A percentile compares a stretch with the other conserved stretches of the same genome.
Conservation (phyloP, 73 alveolate genomes). For the Paramecium pentaurelia region DNA sequence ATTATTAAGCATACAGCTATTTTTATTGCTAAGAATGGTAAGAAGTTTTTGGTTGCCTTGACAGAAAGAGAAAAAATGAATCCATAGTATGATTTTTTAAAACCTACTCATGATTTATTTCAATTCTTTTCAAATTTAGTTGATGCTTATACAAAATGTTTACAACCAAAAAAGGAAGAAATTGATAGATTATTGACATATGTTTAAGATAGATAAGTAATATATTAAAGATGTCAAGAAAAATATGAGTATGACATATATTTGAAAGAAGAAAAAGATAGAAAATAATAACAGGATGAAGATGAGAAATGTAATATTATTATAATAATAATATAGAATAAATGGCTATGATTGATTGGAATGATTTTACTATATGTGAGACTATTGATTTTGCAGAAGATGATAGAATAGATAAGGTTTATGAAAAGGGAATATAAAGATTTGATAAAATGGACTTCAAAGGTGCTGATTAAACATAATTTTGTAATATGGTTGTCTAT, state of each 20-base stretch:
- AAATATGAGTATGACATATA: constrained; percentile 76
- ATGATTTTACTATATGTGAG: constrained; percentile 93
- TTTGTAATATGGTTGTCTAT: background rate
- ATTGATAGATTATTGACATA: constrained; percentile 59
- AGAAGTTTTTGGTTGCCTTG: constrained; percentile 90
- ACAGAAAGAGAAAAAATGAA: constrained; percentile 90
- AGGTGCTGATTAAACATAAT: constrained; percentile 54
- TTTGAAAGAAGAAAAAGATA: constrained; percentile 73
- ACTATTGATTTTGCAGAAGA: constrained; percentile 93
- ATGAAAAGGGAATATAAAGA: constrained; percentile 66
- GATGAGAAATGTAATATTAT: constrained; percentile 66
- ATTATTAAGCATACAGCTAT: constrained; percentile 94
- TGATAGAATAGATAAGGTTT: constrained; percentile 67
- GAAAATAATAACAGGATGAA: constrained; percentile 72
- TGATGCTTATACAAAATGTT: constrained; percentile 88
- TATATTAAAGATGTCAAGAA: constrained; percentile 49
- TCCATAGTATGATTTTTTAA: constrained; percentile 95
- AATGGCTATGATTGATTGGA: constrained; percentile 91
- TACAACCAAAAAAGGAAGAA: constrained; percentile 82
- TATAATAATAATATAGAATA: background rate
- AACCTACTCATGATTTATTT: constrained; percentile 95
- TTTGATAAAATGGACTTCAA: constrained; percentile 61
- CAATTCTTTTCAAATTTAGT: constrained; percentile 91
- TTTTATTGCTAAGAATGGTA: constrained; percentile 97
- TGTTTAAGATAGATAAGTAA: constrained; percentile 14